Conservation (phyloP, 2,329 filamentous ascomycete genomes). For the Aspergillus bombycis region DNA sequence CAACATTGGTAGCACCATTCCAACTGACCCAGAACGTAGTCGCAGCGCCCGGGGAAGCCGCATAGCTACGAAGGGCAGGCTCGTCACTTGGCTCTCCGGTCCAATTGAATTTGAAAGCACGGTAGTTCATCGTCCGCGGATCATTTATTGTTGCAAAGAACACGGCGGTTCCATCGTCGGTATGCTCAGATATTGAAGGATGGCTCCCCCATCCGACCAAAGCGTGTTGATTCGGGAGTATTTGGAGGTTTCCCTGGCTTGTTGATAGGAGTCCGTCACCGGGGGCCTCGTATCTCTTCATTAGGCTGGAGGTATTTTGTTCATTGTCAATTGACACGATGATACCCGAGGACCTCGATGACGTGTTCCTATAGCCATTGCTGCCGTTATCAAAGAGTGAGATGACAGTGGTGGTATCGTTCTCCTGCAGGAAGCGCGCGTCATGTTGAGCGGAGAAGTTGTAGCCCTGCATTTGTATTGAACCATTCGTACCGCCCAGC, state of each 20-base stretch:
- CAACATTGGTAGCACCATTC: slow-evolving; percentile 46
- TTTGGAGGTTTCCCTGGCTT: slow-evolving; percentile 45
- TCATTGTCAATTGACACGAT: slow-evolving; percentile 42
- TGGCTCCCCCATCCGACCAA: slow-evolving; percentile 49
- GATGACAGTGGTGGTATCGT: slow-evolving; percentile 40
- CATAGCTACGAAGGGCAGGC: slow-evolving; percentile 44
- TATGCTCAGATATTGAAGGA: slow-evolving; percentile 43
- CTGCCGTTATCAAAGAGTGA: slow-evolving; percentile 48
- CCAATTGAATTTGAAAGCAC: slow-evolving; percentile 47
- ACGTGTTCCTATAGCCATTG: slow-evolving; percentile 45
- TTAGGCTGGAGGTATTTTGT: slow-evolving; percentile 37
- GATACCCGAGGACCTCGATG: slow-evolving; percentile 42
- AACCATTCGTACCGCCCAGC: slow-evolving; percentile 41
- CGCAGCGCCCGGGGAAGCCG: slow-evolving; percentile 26
- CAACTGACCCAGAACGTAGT: slow-evolving; percentile 44
- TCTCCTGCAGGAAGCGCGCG: slow-evolving; percentile 43
- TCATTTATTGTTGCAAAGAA: slow-evolving; percentile 41
- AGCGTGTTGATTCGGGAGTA: slow-evolving; percentile 40
- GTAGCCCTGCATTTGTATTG: slow-evolving; percentile 42
- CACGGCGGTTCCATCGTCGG: slow-evolving; percentile 40
- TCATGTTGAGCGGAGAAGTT: slow-evolving; percentile 48
- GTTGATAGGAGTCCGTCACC: slow-evolving; percentile 33
- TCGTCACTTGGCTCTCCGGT: slow-evolving; percentile 43
- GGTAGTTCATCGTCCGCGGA: slow-evolving; percentile 44
- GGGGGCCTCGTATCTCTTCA: slow-evolving; percentile 36